These are phyloP conservation scores for Xylariomycetidae sp. DNA, from an alignment of 2,329 filamentous ascomycete genomes.

Conservation along the genomic window DNA sequence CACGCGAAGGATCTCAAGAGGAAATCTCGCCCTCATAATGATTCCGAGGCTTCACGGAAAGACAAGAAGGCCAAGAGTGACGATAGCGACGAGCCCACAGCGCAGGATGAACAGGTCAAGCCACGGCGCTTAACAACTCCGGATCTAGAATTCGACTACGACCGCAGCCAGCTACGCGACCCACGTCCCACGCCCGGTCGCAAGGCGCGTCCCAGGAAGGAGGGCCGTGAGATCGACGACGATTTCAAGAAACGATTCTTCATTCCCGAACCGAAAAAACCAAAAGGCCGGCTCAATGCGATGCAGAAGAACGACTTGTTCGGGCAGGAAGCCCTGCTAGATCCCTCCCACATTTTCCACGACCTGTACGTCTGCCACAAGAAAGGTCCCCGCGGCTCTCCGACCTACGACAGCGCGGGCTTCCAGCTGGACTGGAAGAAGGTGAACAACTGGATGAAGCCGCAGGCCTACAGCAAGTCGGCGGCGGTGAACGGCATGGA, in stretches of 20 bases:
- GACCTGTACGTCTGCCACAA: slow-evolving; percentile 10
- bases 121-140: slow-evolving; percentile 19
- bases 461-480: slow-evolving; percentile 6
- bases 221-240: slow-evolving; percentile 1
- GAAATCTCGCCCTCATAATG: no score
- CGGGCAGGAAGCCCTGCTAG: slow-evolving; percentile 3
- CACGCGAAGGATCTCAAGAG: no score
- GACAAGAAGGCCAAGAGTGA: no score
- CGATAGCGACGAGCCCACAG: no score
- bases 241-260: slow-evolving; percentile 12
- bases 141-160: slow-evolving; percentile 22
- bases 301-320: slow-evolving; percentile 5
- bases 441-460: slow-evolving; percentile 9
- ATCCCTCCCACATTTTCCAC: slow-evolving; percentile 11
- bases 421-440: slow-evolving; percentile 15
- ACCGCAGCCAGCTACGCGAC: slow-evolving; percentile 18
- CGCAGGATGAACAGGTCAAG: no score
- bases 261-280: slow-evolving; percentile 8
- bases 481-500: slow-evolving; percentile 4
- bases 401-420: slow-evolving; percentile 14
- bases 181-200: slow-evolving; percentile 19
- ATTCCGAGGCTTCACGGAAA: no score
- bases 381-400: slow-evolving; percentile 11
- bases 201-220: slow-evolving; percentile 11
- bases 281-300: slow-evolving; percentile 13